A percentile compares a stretch with the other conserved stretches of the same genome.
Conservation (phyloP, 768 basidiomycete species). For the Naganishia antarctica region DNA sequence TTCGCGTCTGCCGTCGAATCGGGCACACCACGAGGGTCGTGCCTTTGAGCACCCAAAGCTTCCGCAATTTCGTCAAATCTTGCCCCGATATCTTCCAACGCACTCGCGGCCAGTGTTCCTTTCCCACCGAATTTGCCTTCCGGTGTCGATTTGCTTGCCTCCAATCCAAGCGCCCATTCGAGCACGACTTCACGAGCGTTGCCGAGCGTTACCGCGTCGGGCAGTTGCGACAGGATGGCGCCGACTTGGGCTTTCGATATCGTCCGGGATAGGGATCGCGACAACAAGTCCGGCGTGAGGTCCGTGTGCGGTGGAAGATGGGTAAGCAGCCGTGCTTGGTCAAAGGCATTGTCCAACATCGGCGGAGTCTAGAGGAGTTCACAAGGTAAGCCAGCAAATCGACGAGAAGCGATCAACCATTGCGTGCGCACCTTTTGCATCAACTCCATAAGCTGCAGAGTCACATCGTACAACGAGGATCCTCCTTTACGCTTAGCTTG, state of each 20-base stretch:
- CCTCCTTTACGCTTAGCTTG: conserved; percentile 37
- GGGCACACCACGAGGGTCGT: background rate
- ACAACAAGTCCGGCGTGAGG: conserved; percentile 45
- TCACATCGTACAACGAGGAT: conserved; percentile 44
- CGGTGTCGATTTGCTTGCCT: conserved; percentile 30
- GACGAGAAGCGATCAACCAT: background rate
- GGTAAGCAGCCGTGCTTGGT: conserved; percentile 39
- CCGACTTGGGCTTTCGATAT: conserved; percentile 38
- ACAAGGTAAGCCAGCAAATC: background rate
- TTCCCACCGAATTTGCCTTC: conserved; percentile 39
- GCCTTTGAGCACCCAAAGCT: background rate
- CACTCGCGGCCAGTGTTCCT: conserved; percentile 39
- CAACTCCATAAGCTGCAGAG: conserved; percentile 42
- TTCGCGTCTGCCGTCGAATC: background rate
- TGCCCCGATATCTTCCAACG: conserved; percentile 34
- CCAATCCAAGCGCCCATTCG: conserved; percentile 41
- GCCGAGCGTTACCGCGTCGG: conserved; percentile 35
- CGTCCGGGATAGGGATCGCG: conserved; percentile 36
- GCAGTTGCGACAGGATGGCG: conserved; percentile 38
- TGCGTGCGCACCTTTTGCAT: conserved; percentile 39
- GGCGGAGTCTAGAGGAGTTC: conserved; percentile 17
- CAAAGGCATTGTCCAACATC: conserved; percentile 32
- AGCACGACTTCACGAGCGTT: conserved; percentile 46
- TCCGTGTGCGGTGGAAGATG: conserved; percentile 45
- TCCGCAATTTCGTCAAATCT: conserved; percentile 20